Percentiles rank a stretch among this genome's conserved stretches.
phyloP scores from a whole-genome alignment of 257 asterid species.

The Solanum verrucosum region DNA sequence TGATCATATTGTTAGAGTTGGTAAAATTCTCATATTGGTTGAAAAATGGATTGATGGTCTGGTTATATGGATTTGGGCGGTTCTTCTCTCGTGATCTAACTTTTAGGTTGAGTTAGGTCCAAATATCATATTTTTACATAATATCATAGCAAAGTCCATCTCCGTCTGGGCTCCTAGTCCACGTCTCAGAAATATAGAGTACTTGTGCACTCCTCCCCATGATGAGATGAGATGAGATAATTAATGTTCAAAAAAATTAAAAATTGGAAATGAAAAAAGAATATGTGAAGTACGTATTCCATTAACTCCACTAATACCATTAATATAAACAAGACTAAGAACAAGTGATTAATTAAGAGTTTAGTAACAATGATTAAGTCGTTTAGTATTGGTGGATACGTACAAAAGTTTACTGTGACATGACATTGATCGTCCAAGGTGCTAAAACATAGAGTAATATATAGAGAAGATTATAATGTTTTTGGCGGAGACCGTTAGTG shows the following conservation, averaged over 20 bases:
- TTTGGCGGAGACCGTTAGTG: not conserved
- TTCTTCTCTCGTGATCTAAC: no score
- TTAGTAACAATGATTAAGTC: not conserved
- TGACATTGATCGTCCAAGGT: not conserved
- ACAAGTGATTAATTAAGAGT: not conserved
- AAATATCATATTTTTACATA: not conserved
- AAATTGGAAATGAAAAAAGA: not conserved
- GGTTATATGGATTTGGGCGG: not conserved
- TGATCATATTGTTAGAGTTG: no score
- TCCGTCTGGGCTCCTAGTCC: accelerated
- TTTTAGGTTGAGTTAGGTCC: not conserved
- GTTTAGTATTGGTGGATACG: not conserved
- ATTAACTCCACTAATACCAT: not conserved
- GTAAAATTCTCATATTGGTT: no score
- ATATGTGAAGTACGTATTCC: not conserved
- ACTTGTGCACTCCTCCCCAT: not conserved
- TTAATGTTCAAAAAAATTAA: not conserved
- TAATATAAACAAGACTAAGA: not conserved
- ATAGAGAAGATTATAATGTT: not conserved
- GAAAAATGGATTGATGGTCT: not conserved
- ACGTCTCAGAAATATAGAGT: no score
- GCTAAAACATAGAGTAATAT: not conserved
- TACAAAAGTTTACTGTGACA: not conserved
- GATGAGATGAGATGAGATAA: no score
- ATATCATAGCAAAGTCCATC: not conserved